These are phyloP conservation scores for Mercurialis annua DNA, from an alignment of 345 rosid species.

Conservation along the genomic window DNA sequence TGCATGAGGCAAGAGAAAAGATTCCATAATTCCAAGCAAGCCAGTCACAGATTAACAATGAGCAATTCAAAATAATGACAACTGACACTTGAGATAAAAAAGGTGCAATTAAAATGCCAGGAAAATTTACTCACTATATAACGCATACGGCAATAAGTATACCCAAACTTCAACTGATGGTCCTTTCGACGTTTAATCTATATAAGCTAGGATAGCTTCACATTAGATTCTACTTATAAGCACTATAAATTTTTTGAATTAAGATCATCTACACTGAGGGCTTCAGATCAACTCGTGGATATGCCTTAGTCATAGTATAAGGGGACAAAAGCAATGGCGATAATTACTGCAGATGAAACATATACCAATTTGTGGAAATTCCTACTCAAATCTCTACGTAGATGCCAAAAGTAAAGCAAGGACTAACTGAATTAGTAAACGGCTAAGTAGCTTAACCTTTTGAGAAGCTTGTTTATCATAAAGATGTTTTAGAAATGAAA, in stretches of 20 bases:
- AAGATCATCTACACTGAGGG: background rate
- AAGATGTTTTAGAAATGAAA: conserved; percentile 74
- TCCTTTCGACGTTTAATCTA: background rate
- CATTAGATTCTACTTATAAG: background rate
- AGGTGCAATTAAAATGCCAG: background rate
- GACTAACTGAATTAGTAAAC: background rate
- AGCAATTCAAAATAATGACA: background rate
- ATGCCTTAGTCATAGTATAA: background rate
- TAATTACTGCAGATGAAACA: background rate
- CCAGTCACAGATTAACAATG: background rate
- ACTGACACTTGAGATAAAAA: background rate
- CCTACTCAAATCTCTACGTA: background rate
- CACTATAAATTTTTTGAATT: background rate
- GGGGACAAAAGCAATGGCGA: background rate
- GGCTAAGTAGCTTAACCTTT: conserved; percentile 42
- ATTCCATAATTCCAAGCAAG: background rate
- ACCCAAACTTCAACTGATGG: background rate
- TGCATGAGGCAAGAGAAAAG: background rate
- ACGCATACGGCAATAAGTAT: background rate
- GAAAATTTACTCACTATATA: background rate
- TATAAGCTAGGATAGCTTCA: background rate
- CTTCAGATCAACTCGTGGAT: background rate
- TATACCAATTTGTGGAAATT: background rate
- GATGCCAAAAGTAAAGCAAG: background rate
- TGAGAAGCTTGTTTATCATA: conserved; percentile 76